phyloP scores from a whole-genome alignment of 106 monocot species.

The Vanilla planifolia region DNA sequence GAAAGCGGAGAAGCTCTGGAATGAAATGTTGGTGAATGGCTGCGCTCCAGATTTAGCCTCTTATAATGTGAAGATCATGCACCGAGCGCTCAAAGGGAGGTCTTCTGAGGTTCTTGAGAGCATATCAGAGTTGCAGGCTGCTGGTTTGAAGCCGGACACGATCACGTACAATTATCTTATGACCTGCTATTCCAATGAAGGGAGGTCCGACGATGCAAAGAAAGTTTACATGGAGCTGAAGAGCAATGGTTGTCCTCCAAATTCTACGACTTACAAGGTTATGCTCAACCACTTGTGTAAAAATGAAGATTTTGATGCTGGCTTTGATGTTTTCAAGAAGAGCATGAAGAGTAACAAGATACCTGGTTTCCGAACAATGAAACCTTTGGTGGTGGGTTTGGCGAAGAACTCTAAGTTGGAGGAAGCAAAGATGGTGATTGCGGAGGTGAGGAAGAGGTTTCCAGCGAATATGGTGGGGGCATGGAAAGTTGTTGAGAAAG shows the following conservation, averaged over 20 bases:
- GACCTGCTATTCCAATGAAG: constrained; percentile 46
- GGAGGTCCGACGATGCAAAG: constrained; percentile 42
- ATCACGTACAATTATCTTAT: constrained; percentile 70
- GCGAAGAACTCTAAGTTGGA: constrained; percentile 35
- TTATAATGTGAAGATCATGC: constrained; percentile 56
- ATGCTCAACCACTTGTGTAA: constrained; percentile 38
- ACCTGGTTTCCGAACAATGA: constrained; percentile 62
- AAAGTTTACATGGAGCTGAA: constrained; percentile 28
- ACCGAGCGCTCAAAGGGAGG: constrained; percentile 32
- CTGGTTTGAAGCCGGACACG: constrained; percentile 59
- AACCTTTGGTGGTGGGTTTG: constrained; percentile 59
- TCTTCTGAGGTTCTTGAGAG: constrained; percentile 34
- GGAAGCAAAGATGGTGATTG: constrained; percentile 51
- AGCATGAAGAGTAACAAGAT: constrained; percentile 57
- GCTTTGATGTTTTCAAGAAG: constrained; percentile 47
- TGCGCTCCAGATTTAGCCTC: constrained; percentile 35
- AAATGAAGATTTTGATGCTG: constrained; percentile 54
- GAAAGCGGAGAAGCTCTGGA: constrained; percentile 60
- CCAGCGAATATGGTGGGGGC: constrained; percentile 28
- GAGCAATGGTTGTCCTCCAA: constrained; percentile 22
- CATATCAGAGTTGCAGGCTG: constrained; percentile 41
- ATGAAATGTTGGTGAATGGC: constrained; percentile 55
- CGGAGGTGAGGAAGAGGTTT: constrained; percentile 47
- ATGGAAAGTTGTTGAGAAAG: constrained; percentile 62
- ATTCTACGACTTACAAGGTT: constrained; percentile 40